Base-by-base conservation (phyloP, 352 stramenopile species). In the Globisporangium radiosum region DNA sequence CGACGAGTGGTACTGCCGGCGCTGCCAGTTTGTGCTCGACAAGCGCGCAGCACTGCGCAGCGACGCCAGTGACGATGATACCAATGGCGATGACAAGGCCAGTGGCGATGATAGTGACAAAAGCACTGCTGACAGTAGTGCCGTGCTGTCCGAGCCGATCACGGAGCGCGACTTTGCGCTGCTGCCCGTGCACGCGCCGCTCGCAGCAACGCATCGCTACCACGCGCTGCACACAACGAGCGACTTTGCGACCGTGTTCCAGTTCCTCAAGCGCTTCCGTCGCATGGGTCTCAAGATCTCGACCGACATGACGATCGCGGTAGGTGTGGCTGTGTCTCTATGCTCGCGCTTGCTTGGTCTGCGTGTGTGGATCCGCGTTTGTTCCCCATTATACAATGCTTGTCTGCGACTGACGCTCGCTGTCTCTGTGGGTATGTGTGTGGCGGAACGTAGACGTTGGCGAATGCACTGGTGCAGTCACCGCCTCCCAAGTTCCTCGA, bases 231-330 rank as follows among this genome's bases (percentile, higher is more conserved):
- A 87, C 50, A 17, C 52, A 8, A 58, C 74, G 57, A 72, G 65
- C 19, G 68, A 89, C 51, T 89, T 88, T 54, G 77, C 78, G 10
- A 66, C 70, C 0, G 67, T 84, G 10, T 89, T 87, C 53, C 63
- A 83, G 50, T 89, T 89, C 54, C 66, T 89, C 52, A 83, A 87
- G 62, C 74, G 81, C 7, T 89, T 91, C 36, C 68, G 75, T 2
- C 66, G 68, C 47, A 65, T 88, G 38, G 78, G 75, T 33, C 66
- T 90, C 38, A 81, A 83, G 54, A 59, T 87, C 42, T 63, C 64
- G 4, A 72, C 62, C 9, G 68, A 81, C 4, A 47, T 76, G 38
- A 85, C 73, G 0, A 52, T 89, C 7, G 54, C 80, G 45, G 76
- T 88, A 63, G 25, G 45, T 33, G 5, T 17, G 48, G 9, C 47